Evolutionary conservation across 202 grass and related monocot species (phyloP).

Genomic region (Cymbopogon flexuosus): DNA sequence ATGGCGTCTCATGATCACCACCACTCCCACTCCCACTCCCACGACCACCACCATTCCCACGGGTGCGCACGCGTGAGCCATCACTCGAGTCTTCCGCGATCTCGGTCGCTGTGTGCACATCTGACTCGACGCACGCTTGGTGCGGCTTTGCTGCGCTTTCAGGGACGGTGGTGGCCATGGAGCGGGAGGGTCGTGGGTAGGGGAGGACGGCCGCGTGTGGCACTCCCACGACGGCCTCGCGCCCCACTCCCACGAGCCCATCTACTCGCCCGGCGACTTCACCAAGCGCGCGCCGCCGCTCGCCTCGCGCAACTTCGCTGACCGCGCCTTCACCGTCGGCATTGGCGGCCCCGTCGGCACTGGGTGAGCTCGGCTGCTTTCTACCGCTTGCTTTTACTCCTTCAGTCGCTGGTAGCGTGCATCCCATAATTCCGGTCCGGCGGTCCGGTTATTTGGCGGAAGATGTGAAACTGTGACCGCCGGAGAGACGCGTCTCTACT

Average conservation of each 20-base stretch:
- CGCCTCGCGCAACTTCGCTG: conserved; percentile 52
- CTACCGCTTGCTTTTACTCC: neutral
- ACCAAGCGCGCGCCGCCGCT: conserved; percentile 75
- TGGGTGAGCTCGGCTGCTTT: conserved; percentile 39
- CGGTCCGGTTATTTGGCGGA: neutral
- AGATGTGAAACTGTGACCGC: neutral
- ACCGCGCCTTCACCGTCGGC: conserved; percentile 93
- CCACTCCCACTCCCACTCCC: conserved; percentile 26
- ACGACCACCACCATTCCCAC: conserved; percentile 44
- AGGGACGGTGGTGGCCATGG: conserved; percentile 31
- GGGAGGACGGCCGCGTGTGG: conserved; percentile 69
- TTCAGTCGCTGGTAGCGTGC: neutral
- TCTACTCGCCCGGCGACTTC: conserved; percentile 88
- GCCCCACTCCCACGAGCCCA: conserved; percentile 93
- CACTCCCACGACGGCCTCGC: conserved; percentile 94
- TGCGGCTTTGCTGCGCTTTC: conserved; percentile 6
- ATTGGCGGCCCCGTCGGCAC: conserved; percentile 97
- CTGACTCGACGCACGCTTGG: neutral
- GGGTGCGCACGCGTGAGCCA: conserved; percentile 3
- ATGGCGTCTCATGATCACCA: conserved; percentile 57
- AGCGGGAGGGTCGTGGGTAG: conserved; percentile 49
- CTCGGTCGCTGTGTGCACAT: neutral
- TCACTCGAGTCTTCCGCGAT: neutral
- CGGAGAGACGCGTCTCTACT: neutral
- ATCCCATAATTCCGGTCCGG: neutral